Conservation (phyloP, 2,329 filamentous ascomycete genomes). For the Immersiporthe knoxdaviesiana region DNA sequence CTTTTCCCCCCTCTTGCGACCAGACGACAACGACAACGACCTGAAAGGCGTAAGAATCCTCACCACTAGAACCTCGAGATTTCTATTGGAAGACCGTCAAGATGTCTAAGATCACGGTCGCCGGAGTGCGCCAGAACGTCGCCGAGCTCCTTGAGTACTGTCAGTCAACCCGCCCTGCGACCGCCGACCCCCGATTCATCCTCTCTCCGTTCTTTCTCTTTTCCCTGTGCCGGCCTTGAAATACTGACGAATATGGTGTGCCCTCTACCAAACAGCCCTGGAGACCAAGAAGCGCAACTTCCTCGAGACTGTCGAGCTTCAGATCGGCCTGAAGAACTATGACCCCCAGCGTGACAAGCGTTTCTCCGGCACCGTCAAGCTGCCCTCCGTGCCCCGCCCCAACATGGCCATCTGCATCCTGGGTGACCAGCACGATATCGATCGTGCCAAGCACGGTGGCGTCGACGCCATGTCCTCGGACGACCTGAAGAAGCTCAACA, state of each 20-base stretch:
- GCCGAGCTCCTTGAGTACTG: conserved; percentile 92
- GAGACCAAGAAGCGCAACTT: conserved; percentile 99
- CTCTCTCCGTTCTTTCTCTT: no score
- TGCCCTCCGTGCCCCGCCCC: conserved; percentile 88
- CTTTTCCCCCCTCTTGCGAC: conserved; percentile 29
- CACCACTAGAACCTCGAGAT: conserved; percentile 70
- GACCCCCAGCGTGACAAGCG: conserved; percentile 99
- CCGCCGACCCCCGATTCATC: neutral
- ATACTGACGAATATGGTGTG: neutral
- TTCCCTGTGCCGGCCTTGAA: neutral
- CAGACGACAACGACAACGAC: conserved; percentile 33
- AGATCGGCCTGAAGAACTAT: conserved; percentile 68
- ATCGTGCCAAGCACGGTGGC: conserved; percentile 98
- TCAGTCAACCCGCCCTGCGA: conserved; percentile 34
- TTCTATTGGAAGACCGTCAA: conserved; percentile 87
- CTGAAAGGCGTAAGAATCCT: conserved; percentile 50
- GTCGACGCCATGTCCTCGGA: conserved; percentile 98
- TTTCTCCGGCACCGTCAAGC: conserved; percentile 99
- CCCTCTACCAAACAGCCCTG: conserved; percentile 22
- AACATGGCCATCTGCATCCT: conserved; percentile 84
- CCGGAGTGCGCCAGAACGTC: conserved; percentile 96
- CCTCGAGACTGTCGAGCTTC: conserved; percentile 75
- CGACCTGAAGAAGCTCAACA: conserved; percentile 99
- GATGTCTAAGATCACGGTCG: conserved; percentile 69
- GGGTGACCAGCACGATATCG: conserved; percentile 91